A percentile compares a stretch with the other conserved stretches of the same genome.
These are phyloP conservation scores for Aphanomyces stellatus DNA, from an alignment of 352 stramenopile species.

Conservation along the genomic window DNA sequence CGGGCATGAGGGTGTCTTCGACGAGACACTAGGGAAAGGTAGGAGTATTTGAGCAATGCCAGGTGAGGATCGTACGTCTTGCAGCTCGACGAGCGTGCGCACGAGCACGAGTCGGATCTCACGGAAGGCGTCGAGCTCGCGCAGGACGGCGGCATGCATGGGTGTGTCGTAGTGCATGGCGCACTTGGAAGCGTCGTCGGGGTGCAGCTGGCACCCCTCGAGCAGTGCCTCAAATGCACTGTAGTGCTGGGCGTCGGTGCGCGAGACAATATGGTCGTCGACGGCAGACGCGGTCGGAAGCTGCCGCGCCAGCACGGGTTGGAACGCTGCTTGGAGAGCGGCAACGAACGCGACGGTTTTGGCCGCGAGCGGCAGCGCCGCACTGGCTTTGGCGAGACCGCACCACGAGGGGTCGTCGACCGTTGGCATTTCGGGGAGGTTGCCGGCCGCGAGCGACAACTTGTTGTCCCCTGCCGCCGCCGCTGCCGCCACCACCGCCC, in stretches of 20 bases:
- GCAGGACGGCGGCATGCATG: not conserved
- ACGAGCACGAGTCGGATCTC: not conserved
- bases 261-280: not conserved
- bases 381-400: not conserved
- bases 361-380: not conserved
- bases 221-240: constrained; percentile 2
- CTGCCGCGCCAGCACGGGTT: not conserved
- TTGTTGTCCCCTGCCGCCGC: not conserved
- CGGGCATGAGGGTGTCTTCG: not conserved
- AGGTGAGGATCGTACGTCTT: not conserved
- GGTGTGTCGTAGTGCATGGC: not conserved
- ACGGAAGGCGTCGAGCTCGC: not conserved
- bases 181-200: not conserved
- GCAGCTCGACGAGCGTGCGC: not conserved
- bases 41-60: not conserved
- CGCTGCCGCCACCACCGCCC: not conserved
- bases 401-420: constrained; percentile 14
- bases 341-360: not conserved
- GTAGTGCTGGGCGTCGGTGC: constrained; percentile 11
- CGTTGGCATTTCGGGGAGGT: not conserved
- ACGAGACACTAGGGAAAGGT: not conserved
- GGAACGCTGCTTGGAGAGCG: not conserved
- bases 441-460: not conserved
- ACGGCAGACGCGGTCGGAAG: not conserved
- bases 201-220: not conserved